phyloP scores from a whole-genome alignment of 2,329 filamentous ascomycete species.

The Diaporthe sp. region DNA sequence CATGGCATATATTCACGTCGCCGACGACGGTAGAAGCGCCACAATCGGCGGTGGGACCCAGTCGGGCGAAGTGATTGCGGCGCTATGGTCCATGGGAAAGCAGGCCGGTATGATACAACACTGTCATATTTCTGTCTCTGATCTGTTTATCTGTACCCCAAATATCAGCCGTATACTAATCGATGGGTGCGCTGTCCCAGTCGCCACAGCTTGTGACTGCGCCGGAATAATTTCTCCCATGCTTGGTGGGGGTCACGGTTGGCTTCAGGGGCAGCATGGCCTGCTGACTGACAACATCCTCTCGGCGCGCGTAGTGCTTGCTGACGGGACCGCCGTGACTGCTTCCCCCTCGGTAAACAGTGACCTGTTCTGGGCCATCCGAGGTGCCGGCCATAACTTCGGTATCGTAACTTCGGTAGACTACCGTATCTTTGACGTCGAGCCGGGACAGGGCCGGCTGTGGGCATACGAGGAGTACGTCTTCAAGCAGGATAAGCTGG shows the following conservation, averaged over 20 bases:
- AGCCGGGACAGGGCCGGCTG: not conserved
- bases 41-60: constrained; percentile 51
- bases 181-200: not conserved
- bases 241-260: constrained; percentile 31
- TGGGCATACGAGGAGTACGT: constrained; percentile 33
- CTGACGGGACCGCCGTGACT: constrained; percentile 19
- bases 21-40: constrained; percentile 48
- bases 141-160: no score
- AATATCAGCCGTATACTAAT: not conserved
- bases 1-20: constrained; percentile 48
- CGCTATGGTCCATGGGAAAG: constrained; percentile 49
- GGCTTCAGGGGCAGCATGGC: constrained; percentile 31
- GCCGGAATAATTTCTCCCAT: constrained; percentile 27
- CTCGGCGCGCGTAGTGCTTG: constrained; percentile 10
- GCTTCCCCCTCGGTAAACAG: constrained; percentile 18
- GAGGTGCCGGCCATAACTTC: constrained; percentile 46
- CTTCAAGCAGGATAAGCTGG: constrained; percentile 32
- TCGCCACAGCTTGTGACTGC: constrained; percentile 24
- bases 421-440: constrained; percentile 21
- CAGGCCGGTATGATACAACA: constrained; percentile 37
- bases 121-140: not conserved
- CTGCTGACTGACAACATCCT: constrained; percentile 24
- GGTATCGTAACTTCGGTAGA: constrained; percentile 19
- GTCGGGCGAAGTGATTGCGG: constrained; percentile 47
- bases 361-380: constrained; percentile 62